A percentile compares a stretch with the other conserved stretches of the same genome.
Evolutionary conservation across 305 asterid species (phyloP).

Genomic region (Fraxinus sp.): DNA sequence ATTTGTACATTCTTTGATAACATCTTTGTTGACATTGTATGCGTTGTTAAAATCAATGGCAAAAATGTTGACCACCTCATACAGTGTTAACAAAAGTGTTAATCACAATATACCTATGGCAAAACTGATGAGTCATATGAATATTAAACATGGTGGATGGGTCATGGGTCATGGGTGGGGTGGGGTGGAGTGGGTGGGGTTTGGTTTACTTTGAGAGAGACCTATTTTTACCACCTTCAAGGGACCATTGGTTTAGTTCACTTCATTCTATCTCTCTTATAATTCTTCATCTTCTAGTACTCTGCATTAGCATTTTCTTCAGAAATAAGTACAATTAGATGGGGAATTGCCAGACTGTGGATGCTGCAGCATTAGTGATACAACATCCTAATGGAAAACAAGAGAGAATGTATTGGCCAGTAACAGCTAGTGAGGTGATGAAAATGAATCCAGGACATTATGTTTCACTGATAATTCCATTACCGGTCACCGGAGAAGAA

Average conservation of each 20-base stretch:
- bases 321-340: not conserved
- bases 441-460: slow-evolving; percentile 52
- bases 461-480: slow-evolving; percentile 60
- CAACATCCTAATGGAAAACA: slow-evolving; percentile 55
- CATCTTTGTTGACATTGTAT: no score
- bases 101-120: no score
- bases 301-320: slow-evolving; percentile 25
- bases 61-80: no score
- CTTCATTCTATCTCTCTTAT: slow-evolving; percentile 11
- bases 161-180: no score
- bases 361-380: slow-evolving; percentile 55
- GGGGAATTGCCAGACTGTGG: slow-evolving; percentile 60
- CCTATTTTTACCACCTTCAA: slow-evolving; percentile 9
- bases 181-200: not conserved
- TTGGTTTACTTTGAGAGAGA: not conserved
- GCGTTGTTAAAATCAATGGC: no score
- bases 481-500: slow-evolving; percentile 27
- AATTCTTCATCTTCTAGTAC: slow-evolving; percentile 21
- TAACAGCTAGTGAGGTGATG: slow-evolving; percentile 51
- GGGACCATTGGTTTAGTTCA: slow-evolving; percentile 26
- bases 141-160: not conserved
- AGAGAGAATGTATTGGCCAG: slow-evolving; percentile 52
- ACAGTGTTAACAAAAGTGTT: no score
- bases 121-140: not conserved
- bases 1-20: no score